Conservation (phyloP, 345 rosid genomes). For the Rubroshorea leprosula region DNA sequence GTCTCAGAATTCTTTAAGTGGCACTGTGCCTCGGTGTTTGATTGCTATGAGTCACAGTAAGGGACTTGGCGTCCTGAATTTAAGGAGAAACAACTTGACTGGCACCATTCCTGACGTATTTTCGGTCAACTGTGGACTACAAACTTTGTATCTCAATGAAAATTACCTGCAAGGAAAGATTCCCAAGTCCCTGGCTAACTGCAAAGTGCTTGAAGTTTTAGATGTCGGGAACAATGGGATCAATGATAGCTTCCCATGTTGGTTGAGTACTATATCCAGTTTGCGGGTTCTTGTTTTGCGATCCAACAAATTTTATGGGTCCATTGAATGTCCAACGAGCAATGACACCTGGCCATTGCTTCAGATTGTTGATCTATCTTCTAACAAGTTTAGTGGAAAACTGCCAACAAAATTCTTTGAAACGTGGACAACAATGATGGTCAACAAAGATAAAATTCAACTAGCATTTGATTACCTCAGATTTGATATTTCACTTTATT, state of each 20-base stretch:
- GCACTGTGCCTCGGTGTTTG: neutral
- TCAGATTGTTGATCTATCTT: constrained; percentile 29
- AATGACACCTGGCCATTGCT: constrained; percentile 15
- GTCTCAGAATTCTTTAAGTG: constrained; percentile 2
- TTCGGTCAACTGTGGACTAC: constrained; percentile 11
- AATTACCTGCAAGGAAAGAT: constrained; percentile 29
- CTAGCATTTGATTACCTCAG: too few relatives aligned
- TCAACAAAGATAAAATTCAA: too few relatives aligned
- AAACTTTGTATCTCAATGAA: constrained; percentile 31
- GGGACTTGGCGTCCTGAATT: constrained; percentile 24
- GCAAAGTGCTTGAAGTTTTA: constrained; percentile 29
- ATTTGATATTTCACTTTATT: too few relatives aligned
- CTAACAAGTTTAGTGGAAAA: too few relatives aligned
- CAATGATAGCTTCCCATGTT: constrained; percentile 31
- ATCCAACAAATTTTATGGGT: constrained; percentile 25
- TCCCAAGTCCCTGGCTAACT: constrained; percentile 25
- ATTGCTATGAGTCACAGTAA: neutral
- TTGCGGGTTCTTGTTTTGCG: constrained; percentile 35
- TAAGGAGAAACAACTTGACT: constrained; percentile 20
- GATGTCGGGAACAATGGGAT: constrained; percentile 31
- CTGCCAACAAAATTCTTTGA: too few relatives aligned
- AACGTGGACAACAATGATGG: too few relatives aligned
- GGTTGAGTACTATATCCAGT: constrained; percentile 19
- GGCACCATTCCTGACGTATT: constrained; percentile 20
- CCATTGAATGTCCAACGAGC: constrained; percentile 1